A percentile compares a stretch with the other conserved stretches of the same genome.
These are phyloP conservation scores for Aureobasidium subglaciale DNA, from an alignment of 2,329 filamentous ascomycete genomes.

Conservation along the genomic window DNA sequence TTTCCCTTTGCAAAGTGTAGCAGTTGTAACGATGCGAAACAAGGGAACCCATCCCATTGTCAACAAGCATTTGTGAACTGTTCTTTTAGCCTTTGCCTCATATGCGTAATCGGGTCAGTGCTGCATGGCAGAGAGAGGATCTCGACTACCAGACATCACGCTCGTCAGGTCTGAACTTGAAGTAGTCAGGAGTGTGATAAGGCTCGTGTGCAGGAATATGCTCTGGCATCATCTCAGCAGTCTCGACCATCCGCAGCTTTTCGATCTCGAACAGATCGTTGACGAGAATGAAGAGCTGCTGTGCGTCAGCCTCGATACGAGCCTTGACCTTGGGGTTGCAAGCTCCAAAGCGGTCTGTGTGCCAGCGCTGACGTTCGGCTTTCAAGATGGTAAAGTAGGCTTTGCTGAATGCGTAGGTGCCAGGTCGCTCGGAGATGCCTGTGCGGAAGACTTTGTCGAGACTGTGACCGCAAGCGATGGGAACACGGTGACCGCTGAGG, in stretches of 20 bases:
- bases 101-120: no score
- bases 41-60: no score
- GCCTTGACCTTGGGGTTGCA: background rate
- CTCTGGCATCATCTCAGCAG: background rate
- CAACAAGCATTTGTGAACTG: no score
- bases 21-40: no score
- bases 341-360: constrained; percentile 12
- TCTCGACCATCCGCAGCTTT: constrained; percentile 5
- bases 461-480: constrained; percentile 7
- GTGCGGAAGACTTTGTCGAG: constrained; percentile 3
- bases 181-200: constrained; percentile 1
- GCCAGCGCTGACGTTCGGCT: constrained; percentile 8
- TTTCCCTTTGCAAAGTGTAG: no score
- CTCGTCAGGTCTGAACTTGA: constrained; percentile 9
- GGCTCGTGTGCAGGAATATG: background rate
- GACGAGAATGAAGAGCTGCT: constrained; percentile 12
- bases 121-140: background rate
- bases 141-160: background rate
- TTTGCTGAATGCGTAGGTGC: background rate
- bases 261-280: constrained; percentile 4
- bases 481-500: background rate
- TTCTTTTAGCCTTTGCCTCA: no score
- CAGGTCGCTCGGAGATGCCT: background rate
- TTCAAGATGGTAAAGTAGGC: constrained; percentile 8
- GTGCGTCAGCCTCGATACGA: background rate